Percentiles rank a stretch among this genome's conserved stretches.
Conservation (phyloP, 495 filamentous ascomycete genomes). For the Podospora appendiculata region DNA sequence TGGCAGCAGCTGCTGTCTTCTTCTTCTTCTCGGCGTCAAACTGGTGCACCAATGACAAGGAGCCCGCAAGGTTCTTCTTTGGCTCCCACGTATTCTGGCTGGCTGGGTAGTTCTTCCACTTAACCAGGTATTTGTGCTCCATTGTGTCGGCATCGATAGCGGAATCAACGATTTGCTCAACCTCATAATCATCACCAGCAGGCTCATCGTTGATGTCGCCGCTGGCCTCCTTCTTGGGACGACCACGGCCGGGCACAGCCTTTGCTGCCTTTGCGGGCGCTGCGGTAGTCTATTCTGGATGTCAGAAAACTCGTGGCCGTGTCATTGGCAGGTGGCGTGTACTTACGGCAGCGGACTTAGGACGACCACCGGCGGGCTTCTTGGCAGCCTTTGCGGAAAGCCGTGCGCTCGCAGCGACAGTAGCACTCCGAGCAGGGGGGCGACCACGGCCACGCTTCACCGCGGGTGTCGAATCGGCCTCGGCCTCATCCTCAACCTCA, state of each 20-base stretch:
- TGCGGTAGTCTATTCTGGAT: background rate
- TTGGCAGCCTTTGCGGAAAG: conserved; percentile 18
- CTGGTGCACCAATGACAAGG: conserved; percentile 14
- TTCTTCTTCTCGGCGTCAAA: conserved; percentile 23
- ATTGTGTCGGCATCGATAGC: conserved; percentile 22
- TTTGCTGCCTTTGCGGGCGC: conserved; percentile 4
- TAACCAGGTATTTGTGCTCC: conserved; percentile 28
- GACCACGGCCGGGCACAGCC: conserved; percentile 2
- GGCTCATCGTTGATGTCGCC: conserved; percentile 2
- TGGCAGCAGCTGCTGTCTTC: background rate
- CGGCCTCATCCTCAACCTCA: conserved; percentile 2
- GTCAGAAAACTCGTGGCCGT: background rate
- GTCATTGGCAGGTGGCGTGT: background rate
- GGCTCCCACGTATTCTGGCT: conserved; percentile 38
- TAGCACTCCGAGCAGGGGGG: conserved; percentile 8
- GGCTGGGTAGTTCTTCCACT: conserved; percentile 31
- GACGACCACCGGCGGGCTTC: conserved; percentile 10
- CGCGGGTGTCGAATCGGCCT: conserved; percentile 2
- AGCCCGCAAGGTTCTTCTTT: conserved; percentile 21
- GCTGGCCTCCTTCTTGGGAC: conserved; percentile 9
- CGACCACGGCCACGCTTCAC: conserved; percentile 12
- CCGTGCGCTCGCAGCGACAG: conserved; percentile 13
- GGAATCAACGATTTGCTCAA: conserved; percentile 28
- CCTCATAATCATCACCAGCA: conserved; percentile 24
- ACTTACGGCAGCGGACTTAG: conserved; percentile 14